Evolutionary conservation across 2,329 filamentous ascomycete species (phyloP).

Genomic region (Penicillium sp.): DNA sequence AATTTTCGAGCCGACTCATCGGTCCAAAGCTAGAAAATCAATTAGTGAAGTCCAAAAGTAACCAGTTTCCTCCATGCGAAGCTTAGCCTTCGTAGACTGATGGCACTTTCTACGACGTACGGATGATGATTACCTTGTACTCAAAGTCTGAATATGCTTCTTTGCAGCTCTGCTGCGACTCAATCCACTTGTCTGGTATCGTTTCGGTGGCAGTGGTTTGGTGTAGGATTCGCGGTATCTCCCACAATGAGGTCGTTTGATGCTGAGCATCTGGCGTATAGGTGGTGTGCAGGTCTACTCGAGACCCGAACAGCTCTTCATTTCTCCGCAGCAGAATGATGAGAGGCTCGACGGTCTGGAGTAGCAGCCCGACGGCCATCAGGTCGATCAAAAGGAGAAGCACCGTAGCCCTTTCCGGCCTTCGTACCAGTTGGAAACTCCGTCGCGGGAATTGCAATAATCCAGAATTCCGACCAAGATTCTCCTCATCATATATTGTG

Average conservation of each 20-base stretch:
- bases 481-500: background rate
- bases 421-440: background rate
- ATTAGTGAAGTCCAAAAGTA: background rate
- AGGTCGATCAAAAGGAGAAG: background rate
- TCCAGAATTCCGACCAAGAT: background rate
- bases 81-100: background rate
- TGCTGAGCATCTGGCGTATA: background rate
- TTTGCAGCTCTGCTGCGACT: conserved; percentile 4
- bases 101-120: background rate
- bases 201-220: conserved; percentile 3
- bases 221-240: conserved; percentile 4
- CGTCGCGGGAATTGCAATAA: background rate
- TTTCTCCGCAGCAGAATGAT: conserved; percentile 4
- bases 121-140: conserved; percentile 4
- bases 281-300: background rate
- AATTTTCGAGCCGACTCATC: conserved; percentile 6
- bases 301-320: conserved; percentile 5
- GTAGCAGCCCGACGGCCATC: background rate
- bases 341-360: conserved; percentile 1
- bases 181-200: conserved; percentile 4
- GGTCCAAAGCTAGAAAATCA: conserved; percentile 2
- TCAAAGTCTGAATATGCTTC: conserved; percentile 9
- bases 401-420: background rate
- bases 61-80: background rate
- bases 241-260: background rate